phyloP scores from a whole-genome alignment of 495 filamentous ascomycete species.

The Filosporella fistucella region DNA sequence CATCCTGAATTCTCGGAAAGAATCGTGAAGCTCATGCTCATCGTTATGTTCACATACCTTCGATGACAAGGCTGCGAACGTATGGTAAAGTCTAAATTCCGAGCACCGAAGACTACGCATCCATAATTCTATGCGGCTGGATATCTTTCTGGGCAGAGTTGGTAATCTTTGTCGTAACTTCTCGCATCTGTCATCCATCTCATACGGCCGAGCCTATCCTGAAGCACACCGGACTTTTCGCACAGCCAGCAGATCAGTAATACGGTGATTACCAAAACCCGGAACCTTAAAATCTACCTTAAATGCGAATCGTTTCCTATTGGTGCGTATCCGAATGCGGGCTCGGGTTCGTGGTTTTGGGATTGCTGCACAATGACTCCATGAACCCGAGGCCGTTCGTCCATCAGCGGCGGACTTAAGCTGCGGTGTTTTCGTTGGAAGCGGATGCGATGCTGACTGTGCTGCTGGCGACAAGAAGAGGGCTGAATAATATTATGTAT shows the following conservation, averaged over 20 bases:
- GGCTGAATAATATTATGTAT: slow-evolving; percentile 6
- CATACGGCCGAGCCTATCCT: not conserved
- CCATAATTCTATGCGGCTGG: not conserved
- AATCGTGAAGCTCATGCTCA: not conserved
- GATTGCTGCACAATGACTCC: not conserved
- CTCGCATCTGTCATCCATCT: not conserved
- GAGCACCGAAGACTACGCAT: not conserved
- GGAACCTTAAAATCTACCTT: slow-evolving; percentile 1
- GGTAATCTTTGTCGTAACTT: too few relatives aligned
- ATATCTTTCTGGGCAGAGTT: not conserved
- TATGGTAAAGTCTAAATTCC: not conserved
- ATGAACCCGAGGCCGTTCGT: not conserved
- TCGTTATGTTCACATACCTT: too few relatives aligned
- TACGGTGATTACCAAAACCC: slow-evolving; percentile 3
- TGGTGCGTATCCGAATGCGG: too few relatives aligned
- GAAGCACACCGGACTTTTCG: not conserved
- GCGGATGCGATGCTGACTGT: slow-evolving; percentile 7
- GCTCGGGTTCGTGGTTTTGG: not conserved
- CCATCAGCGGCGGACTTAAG: not conserved
- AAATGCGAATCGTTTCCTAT: slow-evolving; percentile 3
- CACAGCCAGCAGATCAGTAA: not conserved
- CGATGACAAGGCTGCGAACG: not conserved
- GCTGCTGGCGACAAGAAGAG: too few relatives aligned
- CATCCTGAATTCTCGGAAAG: too few relatives aligned
- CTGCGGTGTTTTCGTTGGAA: not conserved